A percentile compares a stretch with the other conserved stretches of the same genome.
These are phyloP conservation scores for Suillus americanus DNA, from an alignment of 768 basidiomycete species.

Conservation along the genomic window DNA sequence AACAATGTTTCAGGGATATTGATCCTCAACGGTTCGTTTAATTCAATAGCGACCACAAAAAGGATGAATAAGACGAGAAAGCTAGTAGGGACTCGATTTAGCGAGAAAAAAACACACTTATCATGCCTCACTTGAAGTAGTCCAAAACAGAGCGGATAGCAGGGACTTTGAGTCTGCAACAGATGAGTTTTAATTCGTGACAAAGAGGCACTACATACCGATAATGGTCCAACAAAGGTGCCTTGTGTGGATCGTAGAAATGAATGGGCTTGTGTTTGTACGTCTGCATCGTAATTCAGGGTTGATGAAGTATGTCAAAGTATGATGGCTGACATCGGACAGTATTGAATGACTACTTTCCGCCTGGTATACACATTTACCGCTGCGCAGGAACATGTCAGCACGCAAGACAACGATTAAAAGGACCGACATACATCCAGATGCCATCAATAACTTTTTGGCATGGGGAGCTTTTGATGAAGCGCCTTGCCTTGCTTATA, in stretches of 20 bases:
- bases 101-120: not conserved
- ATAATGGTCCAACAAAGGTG: conserved; percentile 93
- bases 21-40: conserved; percentile 56
- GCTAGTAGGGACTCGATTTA: conserved; percentile 25
- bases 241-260: conserved; percentile 92
- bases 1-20: conserved; percentile 72
- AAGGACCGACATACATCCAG: conserved; percentile 56
- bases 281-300: conserved; percentile 49
- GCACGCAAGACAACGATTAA: conserved; percentile 2
- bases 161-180: conserved; percentile 81
- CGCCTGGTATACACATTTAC: conserved; percentile 89
- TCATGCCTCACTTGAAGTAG: conserved; percentile 66
- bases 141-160: conserved; percentile 89
- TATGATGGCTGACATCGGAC: conserved; percentile 65
- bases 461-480: conserved; percentile 86
- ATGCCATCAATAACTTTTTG: conserved; percentile 88
- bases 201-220: conserved; percentile 48
- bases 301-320: not conserved
- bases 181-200: not conserved
- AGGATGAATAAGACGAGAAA: conserved; percentile 80
- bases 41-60: conserved; percentile 80
- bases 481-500: conserved; percentile 79
- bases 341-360: conserved; percentile 86
- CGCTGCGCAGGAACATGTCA: conserved; percentile 45
- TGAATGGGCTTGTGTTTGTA: conserved; percentile 92